Evolutionary conservation across 768 basidiomycete genomes (phyloP), one percentile per base, ranked within the genome.

Genomic region (Tephrocybe sp.): DNA sequence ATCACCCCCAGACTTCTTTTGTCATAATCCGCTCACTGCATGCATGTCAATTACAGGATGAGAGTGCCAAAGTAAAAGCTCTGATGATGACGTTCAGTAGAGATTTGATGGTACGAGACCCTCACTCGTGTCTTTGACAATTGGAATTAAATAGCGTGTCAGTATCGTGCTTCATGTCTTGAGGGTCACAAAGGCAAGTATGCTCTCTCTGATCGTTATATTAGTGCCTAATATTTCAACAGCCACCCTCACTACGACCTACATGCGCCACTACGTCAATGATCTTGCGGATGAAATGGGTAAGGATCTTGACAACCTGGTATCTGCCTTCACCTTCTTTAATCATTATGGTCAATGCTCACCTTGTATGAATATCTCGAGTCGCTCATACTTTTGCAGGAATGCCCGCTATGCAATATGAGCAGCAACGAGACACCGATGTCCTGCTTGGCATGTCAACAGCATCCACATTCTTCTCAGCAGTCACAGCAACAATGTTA

Each of bases 401-500:
- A 8, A 46, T 62, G 47, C 54, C 56, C 14, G 56, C 57, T n/a
- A 62, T 62, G 47, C 58, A 53, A 30, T 60, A 60, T 18, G 59
- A 62, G 34, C 61, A 60, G 23, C 46, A 18, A 28, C 56, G 59
- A 4, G 50, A 51, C 17, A 51, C 48, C 11, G 56, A 58, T 14
- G 39, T 48, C 11, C 24, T 58, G 23, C 26, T 53, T 6, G 58
- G 51, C 17, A 34, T 66, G 17, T 54, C 59, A 2, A 61, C 63
- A 4, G 52, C 60, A 3, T 55, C 65, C 1, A 66, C 63, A 9
- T 65, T 68, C 43, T n/a, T n/a, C n/a, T n/a, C n/a, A n/a, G n/a
- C n/a, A n/a, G n/a, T n/a, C n/a, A n/a, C n/a, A n/a, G n/a, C 64
- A 18, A 62, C 58, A 6, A 62, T 38, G 11, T 47, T 66, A 15